These are phyloP conservation scores for Aspergillus diversus DNA, from an alignment of 495 filamentous ascomycete species.

Conservation along the genomic window DNA sequence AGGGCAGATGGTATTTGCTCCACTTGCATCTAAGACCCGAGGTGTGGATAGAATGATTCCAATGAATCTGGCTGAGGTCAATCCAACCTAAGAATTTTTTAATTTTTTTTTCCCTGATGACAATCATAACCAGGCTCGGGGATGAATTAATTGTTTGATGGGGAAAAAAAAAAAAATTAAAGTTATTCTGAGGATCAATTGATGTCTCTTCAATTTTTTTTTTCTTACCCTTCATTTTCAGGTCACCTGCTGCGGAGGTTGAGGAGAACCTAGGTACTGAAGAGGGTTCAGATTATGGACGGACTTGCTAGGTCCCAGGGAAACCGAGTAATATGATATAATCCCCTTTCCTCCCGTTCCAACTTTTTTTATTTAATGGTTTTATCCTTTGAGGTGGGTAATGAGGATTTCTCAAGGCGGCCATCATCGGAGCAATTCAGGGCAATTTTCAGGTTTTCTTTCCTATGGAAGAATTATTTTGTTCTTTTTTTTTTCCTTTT, in stretches of 20 bases:
- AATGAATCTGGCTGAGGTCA: background rate
- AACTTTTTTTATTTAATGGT: no score
- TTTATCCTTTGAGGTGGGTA: background rate
- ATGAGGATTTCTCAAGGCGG: background rate
- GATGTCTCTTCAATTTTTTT: background rate
- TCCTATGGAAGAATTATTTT: background rate
- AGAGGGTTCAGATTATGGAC: background rate
- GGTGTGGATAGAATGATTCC: constrained; percentile 11
- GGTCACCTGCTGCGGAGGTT: background rate
- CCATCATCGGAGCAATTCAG: background rate
- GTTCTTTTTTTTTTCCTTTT: background rate
- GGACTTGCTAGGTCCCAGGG: background rate
- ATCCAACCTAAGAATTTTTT: background rate
- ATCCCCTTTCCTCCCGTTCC: background rate
- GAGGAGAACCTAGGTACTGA: constrained; percentile 4
- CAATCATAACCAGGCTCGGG: no score
- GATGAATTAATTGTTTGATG: background rate
- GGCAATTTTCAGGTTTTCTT: background rate
- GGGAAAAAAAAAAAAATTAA: background rate
- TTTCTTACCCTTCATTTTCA: background rate
- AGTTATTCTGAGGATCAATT: constrained; percentile 2
- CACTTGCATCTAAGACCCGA: constrained; percentile 29
- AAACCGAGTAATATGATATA: constrained; percentile 3
- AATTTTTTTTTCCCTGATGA: background rate
- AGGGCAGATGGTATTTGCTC: constrained; percentile 25